Evolutionary conservation across 495 filamentous ascomycete genomes (phyloP).

Genomic region (Penicillium canariense): DNA sequence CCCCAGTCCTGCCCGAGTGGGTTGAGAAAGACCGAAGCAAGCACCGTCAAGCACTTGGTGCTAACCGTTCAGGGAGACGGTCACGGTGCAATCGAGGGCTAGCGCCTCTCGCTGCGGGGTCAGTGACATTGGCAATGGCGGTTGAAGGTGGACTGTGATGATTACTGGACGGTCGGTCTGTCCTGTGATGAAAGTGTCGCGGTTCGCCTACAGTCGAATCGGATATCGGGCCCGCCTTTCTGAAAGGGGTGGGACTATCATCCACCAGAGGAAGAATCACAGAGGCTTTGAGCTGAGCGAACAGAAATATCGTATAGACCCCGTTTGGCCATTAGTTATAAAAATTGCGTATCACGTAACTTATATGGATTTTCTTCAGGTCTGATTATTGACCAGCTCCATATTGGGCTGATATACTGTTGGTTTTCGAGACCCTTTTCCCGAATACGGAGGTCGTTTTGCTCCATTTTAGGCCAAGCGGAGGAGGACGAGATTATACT

Average conservation of each 20-base stretch:
- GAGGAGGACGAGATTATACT: background rate
- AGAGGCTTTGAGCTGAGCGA: too few species aligned
- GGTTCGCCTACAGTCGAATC: conserved; percentile 4
- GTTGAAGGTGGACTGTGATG: background rate
- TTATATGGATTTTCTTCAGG: too few species aligned
- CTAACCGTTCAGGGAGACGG: conserved; percentile 1
- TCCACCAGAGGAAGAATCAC: background rate
- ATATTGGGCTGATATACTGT: too few species aligned
- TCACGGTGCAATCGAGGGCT: conserved; percentile 3
- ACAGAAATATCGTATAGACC: background rate
- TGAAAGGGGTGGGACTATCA: background rate
- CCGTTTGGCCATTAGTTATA: too few species aligned
- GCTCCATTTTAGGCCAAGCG: background rate
- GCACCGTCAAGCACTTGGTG: conserved; percentile 20
- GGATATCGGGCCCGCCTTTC: background rate
- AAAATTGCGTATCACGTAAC: too few species aligned
- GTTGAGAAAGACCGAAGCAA: conserved; percentile 16
- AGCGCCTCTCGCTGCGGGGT: conserved; percentile 17
- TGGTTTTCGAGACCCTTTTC: background rate
- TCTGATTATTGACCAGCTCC: too few species aligned
- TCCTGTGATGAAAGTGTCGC: background rate
- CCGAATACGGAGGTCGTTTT: background rate
- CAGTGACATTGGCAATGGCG: background rate
- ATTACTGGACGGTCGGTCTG: background rate
- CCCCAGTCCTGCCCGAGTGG: conserved; percentile 8